phyloP scores from a whole-genome alignment of 768 basidiomycete species.

The Nidularia pulvinata region DNA sequence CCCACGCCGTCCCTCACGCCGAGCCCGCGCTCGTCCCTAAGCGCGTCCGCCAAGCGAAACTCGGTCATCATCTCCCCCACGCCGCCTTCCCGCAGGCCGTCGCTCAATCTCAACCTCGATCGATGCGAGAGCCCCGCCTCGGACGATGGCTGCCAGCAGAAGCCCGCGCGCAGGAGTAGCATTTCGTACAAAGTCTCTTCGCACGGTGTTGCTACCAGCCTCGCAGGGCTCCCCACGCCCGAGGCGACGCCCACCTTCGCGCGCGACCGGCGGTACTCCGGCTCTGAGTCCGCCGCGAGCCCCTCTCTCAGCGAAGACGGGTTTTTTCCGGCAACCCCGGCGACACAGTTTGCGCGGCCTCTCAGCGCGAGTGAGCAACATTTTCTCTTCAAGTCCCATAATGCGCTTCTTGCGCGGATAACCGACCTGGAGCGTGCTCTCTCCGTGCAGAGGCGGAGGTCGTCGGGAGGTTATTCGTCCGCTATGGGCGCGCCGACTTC shows the following conservation, averaged over 20 bases:
- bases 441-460: conserved; percentile 33
- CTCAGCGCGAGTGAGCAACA: conserved; percentile 78
- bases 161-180: conserved; percentile 57
- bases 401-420: conserved; percentile 80
- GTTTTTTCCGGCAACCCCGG: conserved; percentile 37
- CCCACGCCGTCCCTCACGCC: conserved; percentile 60
- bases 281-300: conserved; percentile 7
- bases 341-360: conserved; percentile 32
- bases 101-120: conserved; percentile 34
- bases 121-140: conserved; percentile 20
- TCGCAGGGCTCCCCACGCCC: conserved; percentile 63
- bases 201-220: conserved; percentile 27
- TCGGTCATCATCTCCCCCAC: conserved; percentile 30
- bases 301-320: conserved; percentile 37
- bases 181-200: conserved; percentile 69
- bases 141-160: conserved; percentile 25
- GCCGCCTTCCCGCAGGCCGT: conserved; percentile 26
- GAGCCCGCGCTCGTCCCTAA: conserved; percentile 27
- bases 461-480: conserved; percentile 26
- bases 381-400: conserved; percentile 86
- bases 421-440: conserved; percentile 77
- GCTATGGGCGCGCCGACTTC: conserved; percentile 30
- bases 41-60: conserved; percentile 22
- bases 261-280: conserved; percentile 31
- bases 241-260: conserved; percentile 68